Evolutionary conservation across 208 protist species (phyloP), one percentile per base, ranked within the genome.

Genomic region (Trypanosoma scelopori): DNA sequence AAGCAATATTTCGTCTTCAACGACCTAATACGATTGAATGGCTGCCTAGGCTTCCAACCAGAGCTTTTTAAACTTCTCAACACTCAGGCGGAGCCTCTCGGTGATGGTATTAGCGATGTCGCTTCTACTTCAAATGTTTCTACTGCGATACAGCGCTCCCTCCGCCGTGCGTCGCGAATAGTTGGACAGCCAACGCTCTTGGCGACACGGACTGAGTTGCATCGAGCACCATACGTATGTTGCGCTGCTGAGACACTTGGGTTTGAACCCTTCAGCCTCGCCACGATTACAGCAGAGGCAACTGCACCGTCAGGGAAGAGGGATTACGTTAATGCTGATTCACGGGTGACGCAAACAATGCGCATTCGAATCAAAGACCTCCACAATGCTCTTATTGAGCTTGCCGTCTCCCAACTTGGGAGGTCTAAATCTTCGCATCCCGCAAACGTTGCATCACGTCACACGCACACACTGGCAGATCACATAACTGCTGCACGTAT

Each of bases 131-230:
- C 81, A 28, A 92, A 90, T 60, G 63, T 90, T 12, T 91, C 85
- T 4, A 84, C 84, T 12, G 76, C 82, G 11, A 87, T 92, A 58
- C 82, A 88, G 48, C 80, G 85, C 35, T 82, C 81, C 1, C 65
- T 94, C 55, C 74, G 74, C 5, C 74, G 71, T 15, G 88, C 81
- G n/a, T 88, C 78, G 30, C 82, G 88, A 43, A 74, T 79, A 22
- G 75, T 85, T 2, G 88, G 88, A 5, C 88, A 94, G 75, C 88
- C 88, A 37, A 94, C 88, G 27, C 67, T 94, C 47, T 70, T 81
- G 60, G 45, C 75, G 18, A 67, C 43, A 0, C 78, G 85, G 4
- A 87, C 76, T 18, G 89, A 92, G 55, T 55, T 82, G 41, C 66
- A 83, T 46, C 71, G 78, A 22, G 80, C 78, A 13, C 85, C 85